Percentiles rank a stretch among this genome's conserved stretches.
Conservation (phyloP, 768 basidiomycete species). For the Pulveroboletus sp. region DNA sequence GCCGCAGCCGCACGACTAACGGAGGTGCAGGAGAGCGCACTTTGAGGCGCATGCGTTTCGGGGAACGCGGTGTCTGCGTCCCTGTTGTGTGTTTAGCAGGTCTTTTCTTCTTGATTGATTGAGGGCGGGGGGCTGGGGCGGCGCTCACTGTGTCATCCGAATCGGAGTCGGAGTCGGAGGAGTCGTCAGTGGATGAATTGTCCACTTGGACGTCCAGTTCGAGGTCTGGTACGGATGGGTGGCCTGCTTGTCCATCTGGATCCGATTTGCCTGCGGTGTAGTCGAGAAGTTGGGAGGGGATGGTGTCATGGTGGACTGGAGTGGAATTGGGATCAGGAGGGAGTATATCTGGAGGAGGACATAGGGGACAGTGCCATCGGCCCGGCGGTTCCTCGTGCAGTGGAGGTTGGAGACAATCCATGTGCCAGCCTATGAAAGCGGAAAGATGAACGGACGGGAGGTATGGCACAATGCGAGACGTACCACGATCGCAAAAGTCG, state of each 20-base stretch:
- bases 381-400: constrained; percentile 71
- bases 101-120: constrained; percentile 29
- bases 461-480: constrained; percentile 8
- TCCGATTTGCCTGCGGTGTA: constrained; percentile 18
- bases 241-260: constrained; percentile 31
- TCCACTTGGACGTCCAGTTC: constrained; percentile 36
- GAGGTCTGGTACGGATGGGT: constrained; percentile 17
- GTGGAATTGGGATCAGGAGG: constrained; percentile 3
- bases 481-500: constrained; percentile 91
- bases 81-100: constrained; percentile 24
- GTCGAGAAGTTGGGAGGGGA: constrained; percentile 34
- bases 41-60: constrained; percentile 49
- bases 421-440: constrained; percentile 67
- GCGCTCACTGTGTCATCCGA: constrained; percentile 23
- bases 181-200: constrained; percentile 32
- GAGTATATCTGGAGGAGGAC: constrained; percentile 37
- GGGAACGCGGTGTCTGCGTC: constrained; percentile 27
- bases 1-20: constrained; percentile 49
- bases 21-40: constrained; percentile 35
- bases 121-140: constrained; percentile 10
- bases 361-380: constrained; percentile 72
- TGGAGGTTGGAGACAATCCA: constrained; percentile 74
- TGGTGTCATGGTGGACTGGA: constrained; percentile 37
- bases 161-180: constrained; percentile 30
- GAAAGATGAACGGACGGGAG: constrained; percentile 2